phyloP scores from a whole-genome alignment of 2,329 filamentous ascomycete species.

The Ilyonectria robusta region DNA sequence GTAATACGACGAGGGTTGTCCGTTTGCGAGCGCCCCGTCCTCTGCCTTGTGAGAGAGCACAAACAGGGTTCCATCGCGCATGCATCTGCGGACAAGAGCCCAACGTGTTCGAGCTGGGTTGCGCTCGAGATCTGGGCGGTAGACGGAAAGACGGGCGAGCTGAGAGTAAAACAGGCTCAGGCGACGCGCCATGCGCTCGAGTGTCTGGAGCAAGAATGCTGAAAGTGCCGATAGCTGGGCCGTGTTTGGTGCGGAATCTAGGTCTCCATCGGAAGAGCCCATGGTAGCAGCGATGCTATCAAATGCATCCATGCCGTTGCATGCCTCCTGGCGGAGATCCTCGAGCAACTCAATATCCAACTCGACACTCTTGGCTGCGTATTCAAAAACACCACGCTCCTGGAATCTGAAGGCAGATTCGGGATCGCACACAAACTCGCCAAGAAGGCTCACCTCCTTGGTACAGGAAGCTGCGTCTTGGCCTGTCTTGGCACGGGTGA shows the following conservation, averaged over 20 bases:
- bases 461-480: conserved; percentile 61
- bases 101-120: conserved; percentile 68
- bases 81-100: conserved; percentile 63
- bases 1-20: conserved; percentile 28
- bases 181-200: conserved; percentile 67
- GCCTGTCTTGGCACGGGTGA: conserved; percentile 53
- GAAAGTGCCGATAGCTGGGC: conserved; percentile 58
- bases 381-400: conserved; percentile 66
- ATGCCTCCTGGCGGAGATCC: conserved; percentile 66
- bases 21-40: conserved; percentile 6
- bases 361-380: conserved; percentile 63
- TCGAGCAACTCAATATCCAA: conserved; percentile 68
- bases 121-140: conserved; percentile 65
- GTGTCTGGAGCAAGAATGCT: conserved; percentile 64
- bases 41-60: conserved; percentile 57
- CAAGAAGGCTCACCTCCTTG: conserved; percentile 64
- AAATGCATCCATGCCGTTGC: conserved; percentile 69
- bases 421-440: conserved; percentile 63
- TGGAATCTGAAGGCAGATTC: conserved; percentile 63
- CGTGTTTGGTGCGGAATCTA: conserved; percentile 55
- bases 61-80: conserved; percentile 67
- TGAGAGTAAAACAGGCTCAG: conserved; percentile 67
- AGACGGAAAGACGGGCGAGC: conserved; percentile 63
- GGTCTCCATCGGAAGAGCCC: conserved; percentile 35
- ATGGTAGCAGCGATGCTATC: conserved; percentile 56